phyloP scores from a whole-genome alignment of 1,284 basidiomycete genomes.

The Microbotryum scabiosae region DNA sequence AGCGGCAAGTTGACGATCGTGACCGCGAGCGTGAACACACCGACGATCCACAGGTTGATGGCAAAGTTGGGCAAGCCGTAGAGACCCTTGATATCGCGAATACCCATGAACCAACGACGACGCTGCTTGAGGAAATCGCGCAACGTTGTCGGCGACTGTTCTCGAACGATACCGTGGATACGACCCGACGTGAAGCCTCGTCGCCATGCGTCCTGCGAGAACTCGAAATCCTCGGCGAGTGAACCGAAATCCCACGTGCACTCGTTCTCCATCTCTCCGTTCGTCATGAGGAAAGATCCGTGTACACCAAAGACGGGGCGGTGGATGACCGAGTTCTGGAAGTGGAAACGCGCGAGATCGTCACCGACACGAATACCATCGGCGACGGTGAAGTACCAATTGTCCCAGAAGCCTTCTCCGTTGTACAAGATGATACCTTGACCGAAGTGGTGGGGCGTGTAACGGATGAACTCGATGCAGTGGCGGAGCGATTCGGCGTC shows the following conservation, averaged over 20 bases:
- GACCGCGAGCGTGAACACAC: slow-evolving; percentile 42
- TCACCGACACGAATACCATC: slow-evolving; percentile 44
- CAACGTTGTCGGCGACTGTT: slow-evolving; percentile 41
- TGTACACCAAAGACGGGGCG: slow-evolving; percentile 44
- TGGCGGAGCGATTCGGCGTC: slow-evolving; percentile 42
- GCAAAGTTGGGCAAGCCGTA: slow-evolving; percentile 42
- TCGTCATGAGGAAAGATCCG: slow-evolving; percentile 43
- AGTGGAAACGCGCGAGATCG: slow-evolving; percentile 43
- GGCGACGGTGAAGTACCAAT: slow-evolving; percentile 45
- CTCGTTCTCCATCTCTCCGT: slow-evolving; percentile 44
- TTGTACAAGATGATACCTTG: slow-evolving; percentile 45
- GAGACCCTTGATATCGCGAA: slow-evolving; percentile 36
- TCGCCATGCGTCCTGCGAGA: slow-evolving; percentile 43
- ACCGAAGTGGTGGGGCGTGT: slow-evolving; percentile 43
- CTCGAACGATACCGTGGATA: slow-evolving; percentile 42
- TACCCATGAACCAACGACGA: slow-evolving; percentile 43
- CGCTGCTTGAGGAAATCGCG: slow-evolving; percentile 44
- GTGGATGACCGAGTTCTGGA: slow-evolving; percentile 41
- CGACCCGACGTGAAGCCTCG: slow-evolving; percentile 42
- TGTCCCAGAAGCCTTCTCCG: slow-evolving; percentile 43
- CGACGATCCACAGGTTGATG: slow-evolving; percentile 43
- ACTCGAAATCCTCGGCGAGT: slow-evolving; percentile 43
- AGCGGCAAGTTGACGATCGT: slow-evolving; percentile 43
- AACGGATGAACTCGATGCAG: slow-evolving; percentile 42
- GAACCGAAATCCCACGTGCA: slow-evolving; percentile 40